Percentiles rank a stretch among this genome's conserved stretches.
phyloP scores from a whole-genome alignment of 495 filamentous ascomycete genomes.

The Parathielavia appendiculata region DNA sequence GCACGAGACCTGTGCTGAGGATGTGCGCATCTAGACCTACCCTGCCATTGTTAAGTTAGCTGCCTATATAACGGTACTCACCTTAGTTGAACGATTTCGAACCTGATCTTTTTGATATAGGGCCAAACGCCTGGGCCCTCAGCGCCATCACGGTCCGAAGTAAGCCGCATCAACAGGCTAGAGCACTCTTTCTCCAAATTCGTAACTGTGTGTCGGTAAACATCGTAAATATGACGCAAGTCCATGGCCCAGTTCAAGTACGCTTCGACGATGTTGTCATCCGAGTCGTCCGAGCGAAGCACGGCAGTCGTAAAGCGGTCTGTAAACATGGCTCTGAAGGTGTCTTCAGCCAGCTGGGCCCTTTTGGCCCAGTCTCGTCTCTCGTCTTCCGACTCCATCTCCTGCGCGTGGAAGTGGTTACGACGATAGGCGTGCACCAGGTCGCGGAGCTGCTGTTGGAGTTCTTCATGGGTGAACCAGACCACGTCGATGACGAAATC shows the following conservation, averaged over 20 bases:
- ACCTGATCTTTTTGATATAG: constrained; percentile 39
- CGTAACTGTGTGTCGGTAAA: constrained; percentile 1
- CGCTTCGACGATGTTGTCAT: constrained; percentile 20
- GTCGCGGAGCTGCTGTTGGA: constrained; percentile 29
- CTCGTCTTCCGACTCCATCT: constrained; percentile 21
- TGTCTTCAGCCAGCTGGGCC: constrained; percentile 27
- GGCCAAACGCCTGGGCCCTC: constrained; percentile 28
- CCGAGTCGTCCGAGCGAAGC: constrained; percentile 12
- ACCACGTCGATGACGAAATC: constrained; percentile 34
- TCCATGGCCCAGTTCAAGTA: constrained; percentile 20
- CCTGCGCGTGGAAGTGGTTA: constrained; percentile 19
- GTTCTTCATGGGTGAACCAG: constrained; percentile 30
- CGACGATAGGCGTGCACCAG: constrained; percentile 33
- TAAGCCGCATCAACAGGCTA: constrained; percentile 25
- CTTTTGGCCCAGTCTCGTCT: constrained; percentile 17
- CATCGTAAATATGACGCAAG: background rate
- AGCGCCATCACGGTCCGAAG: constrained; percentile 23
- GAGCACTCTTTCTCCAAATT: constrained; percentile 24
- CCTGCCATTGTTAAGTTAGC: constrained; percentile 18
- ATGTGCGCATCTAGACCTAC: constrained; percentile 35
- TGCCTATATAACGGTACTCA: background rate
- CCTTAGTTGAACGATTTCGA: constrained; percentile 1
- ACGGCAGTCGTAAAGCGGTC: constrained; percentile 12
- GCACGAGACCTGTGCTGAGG: constrained; percentile 36
- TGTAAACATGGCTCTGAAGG: constrained; percentile 25